Conservation (phyloP, 306 rosid species). For the Cucurbita moschata region DNA sequence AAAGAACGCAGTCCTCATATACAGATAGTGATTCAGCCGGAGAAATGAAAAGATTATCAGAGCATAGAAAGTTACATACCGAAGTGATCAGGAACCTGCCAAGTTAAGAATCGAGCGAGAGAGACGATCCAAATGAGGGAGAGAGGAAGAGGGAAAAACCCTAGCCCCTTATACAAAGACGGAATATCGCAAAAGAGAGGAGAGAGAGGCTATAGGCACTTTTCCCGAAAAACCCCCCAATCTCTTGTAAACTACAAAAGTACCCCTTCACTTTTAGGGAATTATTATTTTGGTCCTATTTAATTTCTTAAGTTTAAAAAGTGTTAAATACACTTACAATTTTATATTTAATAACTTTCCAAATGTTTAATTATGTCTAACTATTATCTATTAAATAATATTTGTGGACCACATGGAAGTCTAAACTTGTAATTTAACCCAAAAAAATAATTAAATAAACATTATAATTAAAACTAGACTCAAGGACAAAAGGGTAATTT, state of each 20-base stretch:
- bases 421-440: too few relatives aligned
- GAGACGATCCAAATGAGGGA: neutral
- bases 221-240: neutral
- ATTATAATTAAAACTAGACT: too few relatives aligned
- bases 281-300: neutral
- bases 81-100: neutral
- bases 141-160: neutral
- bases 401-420: too few relatives aligned
- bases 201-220: neutral
- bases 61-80: neutral
- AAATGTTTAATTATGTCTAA: too few relatives aligned
- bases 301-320: too few relatives aligned
- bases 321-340: too few relatives aligned
- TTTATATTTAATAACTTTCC: too few relatives aligned
- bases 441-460: too few relatives aligned
- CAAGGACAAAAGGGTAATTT: too few relatives aligned
- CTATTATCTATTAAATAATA: too few relatives aligned
- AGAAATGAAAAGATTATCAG: neutral
- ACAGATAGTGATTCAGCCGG: neutral
- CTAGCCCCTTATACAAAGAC: neutral
- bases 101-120: neutral
- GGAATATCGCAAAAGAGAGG: neutral
- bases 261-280: neutral
- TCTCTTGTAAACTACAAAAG: neutral
- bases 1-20: neutral